Base-by-base conservation (phyloP, 148 eudicot genomes). In the Limonium bicolor region DNA sequence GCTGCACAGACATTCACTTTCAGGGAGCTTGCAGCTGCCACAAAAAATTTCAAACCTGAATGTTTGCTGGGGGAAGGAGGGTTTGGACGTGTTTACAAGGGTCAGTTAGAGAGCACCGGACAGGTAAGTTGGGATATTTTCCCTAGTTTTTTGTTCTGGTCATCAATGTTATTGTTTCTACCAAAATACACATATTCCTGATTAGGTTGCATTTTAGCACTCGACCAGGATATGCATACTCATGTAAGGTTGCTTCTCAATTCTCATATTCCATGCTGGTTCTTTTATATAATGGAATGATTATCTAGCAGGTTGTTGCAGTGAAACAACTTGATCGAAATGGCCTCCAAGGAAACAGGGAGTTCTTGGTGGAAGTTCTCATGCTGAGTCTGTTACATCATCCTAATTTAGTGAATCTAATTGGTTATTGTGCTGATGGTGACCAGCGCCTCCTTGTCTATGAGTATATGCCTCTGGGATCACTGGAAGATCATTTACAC, bases 401-500 rank as follows among this genome's bases (percentile, higher is more conserved):
- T 62, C 64, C 71, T 12, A 90, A 90, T 61, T 77, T 90, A 19
- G 95, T 90, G 41, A 90, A 90, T 66, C 67, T 90, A 73, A 84
- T 84, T 36, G 99, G 99, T 50, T 90, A 90, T 60, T 90, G 95
- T 55, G 95, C 99, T 42, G 95, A 90, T 65, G 95, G 95, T 24
- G 99, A 90, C 40, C 99, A 90, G 57, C 80, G 99, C 31, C 93
- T 90, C 52, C 93, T 90, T 60, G 99, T 90, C 42, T 90, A 90
- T 30, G 99, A 90, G 55, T 85, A 68, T 51, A 84, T 90, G 99
- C 93, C 97, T 9, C 63, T 84, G 63, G 97, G 95, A 31, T 90
- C 95, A 41, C 64, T 90, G 36, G 97, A 90, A 73, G 97, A 84
- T 69, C 97, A 90, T 72, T 78, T 90, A 58, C 95, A 80, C 59